Percentiles rank a stretch among this genome's conserved stretches.
phyloP scores from a whole-genome alignment of 164 flowering plant genomes.

The Sextonia rubra region DNA sequence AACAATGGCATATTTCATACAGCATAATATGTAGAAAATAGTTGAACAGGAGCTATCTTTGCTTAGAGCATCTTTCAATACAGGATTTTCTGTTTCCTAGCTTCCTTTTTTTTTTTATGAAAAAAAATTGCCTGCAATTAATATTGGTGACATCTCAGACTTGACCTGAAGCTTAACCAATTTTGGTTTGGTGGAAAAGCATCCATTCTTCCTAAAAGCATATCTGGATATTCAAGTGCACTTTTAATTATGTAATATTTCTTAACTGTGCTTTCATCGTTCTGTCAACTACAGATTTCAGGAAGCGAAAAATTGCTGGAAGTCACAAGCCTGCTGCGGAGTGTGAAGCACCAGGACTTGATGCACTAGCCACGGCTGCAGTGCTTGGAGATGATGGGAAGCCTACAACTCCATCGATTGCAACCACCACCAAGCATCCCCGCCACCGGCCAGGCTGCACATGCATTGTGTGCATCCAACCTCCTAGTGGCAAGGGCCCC shows the following conservation, averaged over 20 bases:
- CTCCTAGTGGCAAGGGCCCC: conserved; percentile 92
- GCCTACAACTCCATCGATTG: conserved; percentile 40
- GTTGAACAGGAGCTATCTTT: no score
- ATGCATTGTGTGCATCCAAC: conserved; percentile 99
- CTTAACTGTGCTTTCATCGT: neutral
- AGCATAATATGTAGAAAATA: no score
- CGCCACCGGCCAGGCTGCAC: conserved; percentile 95
- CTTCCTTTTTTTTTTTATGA: no score
- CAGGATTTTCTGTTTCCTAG: no score
- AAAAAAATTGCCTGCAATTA: no score
- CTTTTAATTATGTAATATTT: neutral
- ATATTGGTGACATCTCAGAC: no score
- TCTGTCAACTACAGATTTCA: conserved; percentile 45
- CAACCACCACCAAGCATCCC: conserved; percentile 87
- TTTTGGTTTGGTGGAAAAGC: neutral
- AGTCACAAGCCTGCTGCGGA: conserved; percentile 25
- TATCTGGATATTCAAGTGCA: neutral
- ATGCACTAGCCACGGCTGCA: conserved; percentile 87
- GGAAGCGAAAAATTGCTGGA: conserved; percentile 44
- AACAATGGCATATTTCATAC: no score
- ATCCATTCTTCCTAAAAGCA: neutral
- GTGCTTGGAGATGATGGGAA: conserved; percentile 64
- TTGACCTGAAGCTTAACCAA: neutral
- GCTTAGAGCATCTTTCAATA: no score
- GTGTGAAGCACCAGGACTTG: conserved; percentile 69